Conservation (phyloP, 1,284 basidiomycete genomes). For the Cutaneotrichosporon spelunceum region DNA sequence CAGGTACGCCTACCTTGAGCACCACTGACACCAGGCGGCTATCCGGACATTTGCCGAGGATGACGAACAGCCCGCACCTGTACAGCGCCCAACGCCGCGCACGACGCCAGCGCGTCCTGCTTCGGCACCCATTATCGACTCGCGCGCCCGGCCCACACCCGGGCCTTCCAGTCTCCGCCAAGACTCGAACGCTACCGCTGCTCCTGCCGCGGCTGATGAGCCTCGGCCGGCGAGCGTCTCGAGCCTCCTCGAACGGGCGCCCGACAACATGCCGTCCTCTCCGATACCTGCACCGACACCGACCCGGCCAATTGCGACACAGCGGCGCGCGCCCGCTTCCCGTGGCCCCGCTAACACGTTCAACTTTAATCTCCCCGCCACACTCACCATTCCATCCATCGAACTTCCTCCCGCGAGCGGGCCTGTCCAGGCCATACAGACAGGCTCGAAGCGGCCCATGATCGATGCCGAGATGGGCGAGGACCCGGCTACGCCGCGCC, state of each 20-base stretch:
- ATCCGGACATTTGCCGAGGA: conserved; percentile 47
- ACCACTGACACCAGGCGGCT: conserved; percentile 31
- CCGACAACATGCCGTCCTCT: conserved; percentile 13
- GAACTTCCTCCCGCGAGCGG: conserved; percentile 13
- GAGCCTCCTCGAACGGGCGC: conserved; percentile 12
- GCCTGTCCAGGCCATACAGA: conserved; percentile 17
- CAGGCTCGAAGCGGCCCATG: conserved; percentile 22
- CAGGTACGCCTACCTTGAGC: conserved; percentile 35
- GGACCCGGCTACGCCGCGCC: conserved; percentile 15
- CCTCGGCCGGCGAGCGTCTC: background rate
- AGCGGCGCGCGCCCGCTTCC: background rate
- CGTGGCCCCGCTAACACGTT: conserved; percentile 14
- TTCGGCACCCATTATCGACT: conserved; percentile 25
- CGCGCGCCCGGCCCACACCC: conserved; percentile 5
- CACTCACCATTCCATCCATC: conserved; percentile 6
- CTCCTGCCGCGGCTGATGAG: background rate
- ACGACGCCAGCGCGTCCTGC: conserved; percentile 19
- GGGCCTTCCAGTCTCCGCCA: conserved; percentile 12
- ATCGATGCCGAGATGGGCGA: conserved; percentile 23
- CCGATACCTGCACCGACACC: conserved; percentile 11
- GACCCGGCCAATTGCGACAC: background rate
- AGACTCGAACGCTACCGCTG: background rate
- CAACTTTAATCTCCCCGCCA: conserved; percentile 23
- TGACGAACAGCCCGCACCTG: conserved; percentile 19
- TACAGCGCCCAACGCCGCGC: background rate